Conservation (phyloP, 306 rosid species). For the Acacia melanoxylon region DNA sequence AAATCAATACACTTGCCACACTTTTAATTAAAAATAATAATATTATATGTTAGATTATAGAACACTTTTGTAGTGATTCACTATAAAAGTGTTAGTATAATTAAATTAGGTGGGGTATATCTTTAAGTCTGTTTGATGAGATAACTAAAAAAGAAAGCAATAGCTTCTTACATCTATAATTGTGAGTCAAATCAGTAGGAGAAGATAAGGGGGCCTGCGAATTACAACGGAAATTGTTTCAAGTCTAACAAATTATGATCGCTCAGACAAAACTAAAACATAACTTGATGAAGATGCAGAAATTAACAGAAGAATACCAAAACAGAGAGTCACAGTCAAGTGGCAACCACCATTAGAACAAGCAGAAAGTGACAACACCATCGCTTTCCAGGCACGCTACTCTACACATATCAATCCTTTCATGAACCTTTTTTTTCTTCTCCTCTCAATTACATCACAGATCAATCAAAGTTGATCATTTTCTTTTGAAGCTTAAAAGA, state of each 20-base stretch:
- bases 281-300: neutral
- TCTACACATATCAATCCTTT: neutral
- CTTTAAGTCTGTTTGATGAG: neutral
- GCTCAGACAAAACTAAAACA: neutral
- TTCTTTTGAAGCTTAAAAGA: neutral
- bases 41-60: no score
- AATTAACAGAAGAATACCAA: slow-evolving; percentile 2
- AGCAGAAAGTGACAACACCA: neutral
- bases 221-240: neutral
- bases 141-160: neutral
- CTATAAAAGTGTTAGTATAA: no score
- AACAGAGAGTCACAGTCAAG: slow-evolving; percentile 29
- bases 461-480: neutral
- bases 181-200: neutral
- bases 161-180: neutral
- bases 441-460: neutral
- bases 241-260: neutral
- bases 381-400: neutral
- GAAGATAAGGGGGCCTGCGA: neutral
- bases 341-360: neutral
- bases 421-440: neutral
- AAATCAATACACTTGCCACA: no score
- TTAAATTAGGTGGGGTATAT: no score
- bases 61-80: no score
- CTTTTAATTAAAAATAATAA: no score